A percentile compares a stretch with the other conserved stretches of the same genome.
Conservation (phyloP, 2,329 filamentous ascomycete species). For the Ascochyta clinopodiicola region DNA sequence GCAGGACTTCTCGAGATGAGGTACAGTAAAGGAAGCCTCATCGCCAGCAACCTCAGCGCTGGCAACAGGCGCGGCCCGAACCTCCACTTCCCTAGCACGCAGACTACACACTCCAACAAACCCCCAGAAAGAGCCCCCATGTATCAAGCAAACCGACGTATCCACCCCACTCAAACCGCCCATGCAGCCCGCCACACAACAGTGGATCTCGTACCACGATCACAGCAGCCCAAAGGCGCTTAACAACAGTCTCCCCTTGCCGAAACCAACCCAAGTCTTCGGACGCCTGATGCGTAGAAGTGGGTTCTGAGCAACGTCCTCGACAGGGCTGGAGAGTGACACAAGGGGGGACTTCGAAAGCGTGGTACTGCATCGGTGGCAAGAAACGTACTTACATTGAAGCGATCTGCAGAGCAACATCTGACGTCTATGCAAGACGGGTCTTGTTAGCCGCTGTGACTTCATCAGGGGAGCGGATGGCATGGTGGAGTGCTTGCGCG, state of each 20-base stretch:
- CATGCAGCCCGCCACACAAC: not conserved
- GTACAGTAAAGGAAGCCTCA: not conserved
- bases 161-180: not conserved
- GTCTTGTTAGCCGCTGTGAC: not conserved
- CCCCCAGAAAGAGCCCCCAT: not conserved
- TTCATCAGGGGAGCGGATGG: not conserved
- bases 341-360: not conserved
- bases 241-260: not conserved
- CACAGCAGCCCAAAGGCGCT: not conserved
- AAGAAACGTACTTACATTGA: not conserved
- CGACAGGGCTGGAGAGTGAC: not conserved
- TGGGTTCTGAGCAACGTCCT: not conserved
- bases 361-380: not conserved
- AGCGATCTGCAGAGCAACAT: not conserved
- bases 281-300: not conserved
- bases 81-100: not conserved
- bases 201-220: constrained; percentile 11
- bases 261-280: not conserved
- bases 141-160: not conserved
- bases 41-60: not conserved
- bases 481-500: not conserved
- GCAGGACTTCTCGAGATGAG: not conserved
- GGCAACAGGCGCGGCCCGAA: not conserved
- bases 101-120: not conserved
- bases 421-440: not conserved